Base-by-base conservation (phyloP, 148 eudicot genomes). In the Dysphania ambrosioides region DNA sequence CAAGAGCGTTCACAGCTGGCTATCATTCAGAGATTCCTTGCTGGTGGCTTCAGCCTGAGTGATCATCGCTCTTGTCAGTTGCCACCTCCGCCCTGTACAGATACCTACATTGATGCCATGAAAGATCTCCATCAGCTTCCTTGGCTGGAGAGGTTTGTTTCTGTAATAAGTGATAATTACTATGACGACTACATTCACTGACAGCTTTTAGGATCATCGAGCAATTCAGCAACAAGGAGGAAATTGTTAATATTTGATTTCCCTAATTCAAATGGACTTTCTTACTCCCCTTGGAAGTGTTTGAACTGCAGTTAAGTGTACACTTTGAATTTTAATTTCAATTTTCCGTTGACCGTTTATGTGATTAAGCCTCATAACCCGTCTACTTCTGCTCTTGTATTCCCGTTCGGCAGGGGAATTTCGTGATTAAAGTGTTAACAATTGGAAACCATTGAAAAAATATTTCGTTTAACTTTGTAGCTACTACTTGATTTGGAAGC, bases 111-210 rank as follows among this genome's bases (percentile, higher is more conserved):
- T 1, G 97, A 92, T 81, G 74, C 94, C 64, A 87, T 92, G 95
- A 92, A 92, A 79, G 97, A 92, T 78, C 85, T 92, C 76, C 91
- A 84, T 82, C 97, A 92, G 84, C 95, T 92, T 72, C 97, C 97
- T 71, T 92, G 95, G 97, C 91, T 92, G 9, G 97, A 92, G 78
- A 85, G 97, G 80, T 92, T 92, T 62, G 97, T 92, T 34, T 92
- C 95, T 1, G 95, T 90, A 47, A 92, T 92, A 61, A 88, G 91
- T 63, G 93, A 92, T 75, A 85, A 84, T 74, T 90, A 89, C 77
- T 88, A 86, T 59, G 93, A 92, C 1, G 93, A 92, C 56, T 88
- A 87, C 75, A 82, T 78, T 65, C 88, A 85, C 24, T 89, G 87
- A 87, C 34, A 21, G 29, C 34, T 7, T 10, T 6, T 35, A 18